phyloP scores from a whole-genome alignment of 768 basidiomycete species.

The Hygrocybe punicea region DNA sequence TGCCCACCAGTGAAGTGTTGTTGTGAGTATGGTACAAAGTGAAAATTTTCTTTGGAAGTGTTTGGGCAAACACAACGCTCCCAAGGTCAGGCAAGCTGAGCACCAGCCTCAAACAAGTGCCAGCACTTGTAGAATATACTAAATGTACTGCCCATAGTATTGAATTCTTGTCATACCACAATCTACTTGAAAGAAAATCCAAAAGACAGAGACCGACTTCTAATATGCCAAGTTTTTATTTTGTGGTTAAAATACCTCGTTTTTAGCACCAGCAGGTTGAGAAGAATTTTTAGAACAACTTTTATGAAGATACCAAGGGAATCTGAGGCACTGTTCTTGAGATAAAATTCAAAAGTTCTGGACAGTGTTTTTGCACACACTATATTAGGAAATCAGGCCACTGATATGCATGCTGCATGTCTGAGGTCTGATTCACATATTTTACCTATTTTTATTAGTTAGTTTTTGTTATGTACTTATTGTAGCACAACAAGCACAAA shows the following conservation, averaged over 20 bases:
- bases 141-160: not conserved
- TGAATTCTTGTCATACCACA: not conserved
- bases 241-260: not conserved
- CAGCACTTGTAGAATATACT: too few relatives aligned
- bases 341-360: too few relatives aligned
- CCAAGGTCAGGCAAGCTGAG: too few relatives aligned
- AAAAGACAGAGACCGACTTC: not conserved
- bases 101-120: too few relatives aligned
- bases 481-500: too few relatives aligned
- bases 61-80: not conserved
- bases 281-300: slow-evolving; percentile 1
- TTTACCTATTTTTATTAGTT: too few relatives aligned
- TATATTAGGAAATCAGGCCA: too few relatives aligned
- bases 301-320: not conserved
- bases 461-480: too few relatives aligned
- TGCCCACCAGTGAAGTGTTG: not conserved
- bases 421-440: too few relatives aligned
- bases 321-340: not conserved
- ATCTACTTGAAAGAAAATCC: not conserved
- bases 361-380: too few relatives aligned
- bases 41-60: not conserved
- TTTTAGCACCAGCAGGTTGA: not conserved
- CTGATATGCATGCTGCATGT: too few relatives aligned
- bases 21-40: not conserved
- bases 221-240: not conserved